phyloP scores from a whole-genome alignment of 345 rosid genomes.

The Raphanus raphanistrum region DNA sequence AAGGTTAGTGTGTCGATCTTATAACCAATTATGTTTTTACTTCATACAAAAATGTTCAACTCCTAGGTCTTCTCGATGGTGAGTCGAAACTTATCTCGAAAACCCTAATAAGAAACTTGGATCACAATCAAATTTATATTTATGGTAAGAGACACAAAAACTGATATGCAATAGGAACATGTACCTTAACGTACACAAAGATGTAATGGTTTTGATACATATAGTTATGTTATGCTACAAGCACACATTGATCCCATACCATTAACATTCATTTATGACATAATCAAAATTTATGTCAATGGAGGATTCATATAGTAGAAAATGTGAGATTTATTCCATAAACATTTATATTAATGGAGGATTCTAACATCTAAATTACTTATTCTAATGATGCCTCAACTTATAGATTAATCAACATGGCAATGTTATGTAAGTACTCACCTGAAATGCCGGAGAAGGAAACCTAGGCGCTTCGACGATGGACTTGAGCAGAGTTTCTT shows the following conservation, averaged over 20 bases:
- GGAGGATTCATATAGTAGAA: background rate
- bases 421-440: constrained; percentile 2
- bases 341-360: background rate
- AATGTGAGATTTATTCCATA: background rate
- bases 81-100: background rate
- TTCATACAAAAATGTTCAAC: background rate
- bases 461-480: constrained; percentile 59
- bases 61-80: background rate
- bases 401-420: background rate
- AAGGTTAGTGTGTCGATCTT: background rate
- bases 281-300: background rate
- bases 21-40: background rate
- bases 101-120: background rate
- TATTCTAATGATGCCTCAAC: background rate
- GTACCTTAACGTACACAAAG: background rate
- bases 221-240: background rate
- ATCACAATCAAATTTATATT: background rate
- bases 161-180: background rate
- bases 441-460: constrained; percentile 69
- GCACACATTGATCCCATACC: background rate
- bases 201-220: background rate
- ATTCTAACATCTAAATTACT: background rate
- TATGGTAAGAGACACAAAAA: background rate
- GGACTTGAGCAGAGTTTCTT: constrained; percentile 55
- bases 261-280: background rate